phyloP scores from a whole-genome alignment of 2,329 filamentous ascomycete species.

The Aspergillus fischeri region DNA sequence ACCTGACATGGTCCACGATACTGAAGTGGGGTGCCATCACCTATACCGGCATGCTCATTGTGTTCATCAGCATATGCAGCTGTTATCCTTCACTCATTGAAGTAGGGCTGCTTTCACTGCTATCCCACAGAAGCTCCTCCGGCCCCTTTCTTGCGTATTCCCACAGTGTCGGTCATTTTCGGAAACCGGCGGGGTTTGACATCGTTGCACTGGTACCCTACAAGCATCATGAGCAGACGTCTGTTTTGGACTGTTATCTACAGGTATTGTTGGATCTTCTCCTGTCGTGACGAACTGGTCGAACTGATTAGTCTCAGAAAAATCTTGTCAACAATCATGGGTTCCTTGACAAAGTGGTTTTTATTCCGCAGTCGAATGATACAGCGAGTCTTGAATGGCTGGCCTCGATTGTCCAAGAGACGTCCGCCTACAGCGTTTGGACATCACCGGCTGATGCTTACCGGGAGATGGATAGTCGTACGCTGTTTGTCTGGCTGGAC shows the following conservation, averaged over 20 bases:
- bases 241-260: constrained; percentile 41
- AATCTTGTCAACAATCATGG: constrained; percentile 40
- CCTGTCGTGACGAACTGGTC: neutral
- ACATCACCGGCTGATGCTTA: constrained; percentile 7
- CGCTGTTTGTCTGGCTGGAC: constrained; percentile 43
- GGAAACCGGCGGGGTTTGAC: constrained; percentile 33
- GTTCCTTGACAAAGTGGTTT: constrained; percentile 42
- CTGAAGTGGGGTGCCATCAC: constrained; percentile 20
- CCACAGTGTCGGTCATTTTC: constrained; percentile 18
- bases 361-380: constrained; percentile 37
- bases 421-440: constrained; percentile 26
- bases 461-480: constrained; percentile 16
- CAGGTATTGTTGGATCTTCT: constrained; percentile 18
- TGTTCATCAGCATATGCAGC: constrained; percentile 18
- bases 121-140: constrained; percentile 17
- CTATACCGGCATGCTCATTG: constrained; percentile 17
- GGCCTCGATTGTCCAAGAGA: constrained; percentile 24
- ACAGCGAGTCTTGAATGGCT: constrained; percentile 36
- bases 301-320: constrained; percentile 20
- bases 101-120: constrained; percentile 14
- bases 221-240: constrained; percentile 28
- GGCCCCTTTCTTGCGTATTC: constrained; percentile 31
- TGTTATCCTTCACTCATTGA: constrained; percentile 17
- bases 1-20: constrained; percentile 18
- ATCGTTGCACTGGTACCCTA: constrained; percentile 41